Percentiles rank a stretch among this genome's conserved stretches.
Conservation (phyloP, 2,329 filamentous ascomycete genomes). For the Cephalotrichum gorgonifer region DNA sequence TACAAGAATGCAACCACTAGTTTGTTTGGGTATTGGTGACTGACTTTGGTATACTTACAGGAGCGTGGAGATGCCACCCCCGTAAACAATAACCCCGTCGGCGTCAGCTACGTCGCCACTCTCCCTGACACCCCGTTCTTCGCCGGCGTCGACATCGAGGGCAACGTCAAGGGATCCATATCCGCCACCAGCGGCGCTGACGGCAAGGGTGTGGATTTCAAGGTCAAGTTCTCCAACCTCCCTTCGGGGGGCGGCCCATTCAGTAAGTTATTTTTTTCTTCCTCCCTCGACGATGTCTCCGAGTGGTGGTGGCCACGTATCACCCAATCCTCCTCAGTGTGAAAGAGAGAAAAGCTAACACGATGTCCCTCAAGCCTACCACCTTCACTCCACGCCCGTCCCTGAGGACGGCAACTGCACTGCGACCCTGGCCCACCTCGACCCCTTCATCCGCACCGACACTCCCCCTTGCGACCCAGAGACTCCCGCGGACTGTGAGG, state of each 20-base stretch:
- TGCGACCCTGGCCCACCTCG: conserved; percentile 55
- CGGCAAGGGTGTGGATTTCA: conserved; percentile 45
- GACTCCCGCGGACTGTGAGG: conserved; percentile 56
- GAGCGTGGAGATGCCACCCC: conserved; percentile 37
- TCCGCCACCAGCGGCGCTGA: conserved; percentile 31
- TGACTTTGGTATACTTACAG: conserved; percentile 12
- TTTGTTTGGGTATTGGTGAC: neutral
- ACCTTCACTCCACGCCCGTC: conserved; percentile 58
- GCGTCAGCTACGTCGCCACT: conserved; percentile 41
- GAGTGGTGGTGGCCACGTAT: conserved; percentile 4
- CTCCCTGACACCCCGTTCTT: conserved; percentile 45
- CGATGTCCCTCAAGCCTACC: conserved; percentile 45
- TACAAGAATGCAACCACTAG: neutral
- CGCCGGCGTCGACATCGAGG: conserved; percentile 33
- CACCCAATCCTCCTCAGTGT: conserved; percentile 10
- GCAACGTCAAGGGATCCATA: conserved; percentile 45
- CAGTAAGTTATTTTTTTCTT: conserved; percentile 31
- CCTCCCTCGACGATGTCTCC: neutral
- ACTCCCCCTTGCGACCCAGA: conserved; percentile 45
- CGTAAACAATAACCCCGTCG: conserved; percentile 44
- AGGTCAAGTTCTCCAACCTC: conserved; percentile 46
- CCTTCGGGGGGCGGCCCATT: conserved; percentile 48
- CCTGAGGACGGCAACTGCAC: conserved; percentile 62
- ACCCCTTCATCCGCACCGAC: conserved; percentile 59
- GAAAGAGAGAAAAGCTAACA: too few relatives aligned